Evolutionary conservation across 257 asterid genomes (phyloP).

Genomic region (Osmanthus fragrans): DNA sequence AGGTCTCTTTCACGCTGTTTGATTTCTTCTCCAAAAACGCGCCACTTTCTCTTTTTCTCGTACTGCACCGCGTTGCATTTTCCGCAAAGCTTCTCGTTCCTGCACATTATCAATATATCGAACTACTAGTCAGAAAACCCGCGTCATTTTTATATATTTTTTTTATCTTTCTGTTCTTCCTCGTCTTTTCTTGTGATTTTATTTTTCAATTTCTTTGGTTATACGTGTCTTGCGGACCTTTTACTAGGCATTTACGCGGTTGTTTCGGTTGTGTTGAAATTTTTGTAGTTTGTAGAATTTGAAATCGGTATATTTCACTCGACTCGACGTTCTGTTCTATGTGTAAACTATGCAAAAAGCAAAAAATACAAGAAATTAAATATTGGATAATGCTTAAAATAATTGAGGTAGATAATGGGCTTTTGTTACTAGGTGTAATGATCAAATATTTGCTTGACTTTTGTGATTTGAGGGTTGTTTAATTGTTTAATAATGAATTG

Average conservation of each 20-base stretch:
- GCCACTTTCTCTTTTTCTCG: neutral
- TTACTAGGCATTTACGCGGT: neutral
- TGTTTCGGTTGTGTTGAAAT: neutral
- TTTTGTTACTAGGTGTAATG: conserved; percentile 15
- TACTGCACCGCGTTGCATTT: neutral
- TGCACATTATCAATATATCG: neutral
- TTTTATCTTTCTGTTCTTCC: neutral
- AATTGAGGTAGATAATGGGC: neutral
- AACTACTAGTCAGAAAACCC: neutral
- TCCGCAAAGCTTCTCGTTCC: neutral
- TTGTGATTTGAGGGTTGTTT: conserved; percentile 29
- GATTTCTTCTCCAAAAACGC: neutral
- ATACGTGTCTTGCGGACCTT: neutral
- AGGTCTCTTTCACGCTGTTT: neutral
- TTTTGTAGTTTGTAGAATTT: neutral
- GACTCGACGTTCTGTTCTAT: neutral
- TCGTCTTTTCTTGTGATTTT: neutral
- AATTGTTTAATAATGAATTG: neutral
- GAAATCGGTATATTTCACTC: neutral
- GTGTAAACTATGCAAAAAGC: neutral
- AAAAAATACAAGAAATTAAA: neutral
- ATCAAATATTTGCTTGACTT: conserved; percentile 46
- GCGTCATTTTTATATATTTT: neutral
- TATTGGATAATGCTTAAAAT: conserved; percentile 19
- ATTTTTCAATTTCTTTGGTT: neutral